Conservation (phyloP, 2,329 filamentous ascomycete genomes). For the Apiospora saccharicola region DNA sequence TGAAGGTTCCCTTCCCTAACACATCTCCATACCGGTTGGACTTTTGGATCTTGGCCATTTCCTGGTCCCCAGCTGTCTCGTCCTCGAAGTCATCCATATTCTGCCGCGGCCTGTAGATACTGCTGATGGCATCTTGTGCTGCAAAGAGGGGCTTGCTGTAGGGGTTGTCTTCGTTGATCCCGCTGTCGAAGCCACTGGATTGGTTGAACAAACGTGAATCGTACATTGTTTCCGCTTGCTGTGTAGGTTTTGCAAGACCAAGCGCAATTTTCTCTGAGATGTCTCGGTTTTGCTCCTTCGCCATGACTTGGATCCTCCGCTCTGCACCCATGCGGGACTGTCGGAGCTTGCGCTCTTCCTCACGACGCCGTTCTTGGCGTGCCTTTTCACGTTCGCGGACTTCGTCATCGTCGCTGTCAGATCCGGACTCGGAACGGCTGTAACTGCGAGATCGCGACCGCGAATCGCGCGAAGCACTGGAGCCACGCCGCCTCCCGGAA, state of each 20-base stretch:
- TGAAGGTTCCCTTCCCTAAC: constrained; percentile 89
- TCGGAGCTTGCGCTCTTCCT: constrained; percentile 87
- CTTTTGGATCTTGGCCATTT: constrained; percentile 89
- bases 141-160: constrained; percentile 98
- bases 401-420: constrained; percentile 71
- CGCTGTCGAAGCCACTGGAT: constrained; percentile 85
- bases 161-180: constrained; percentile 96
- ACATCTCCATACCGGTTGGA: constrained; percentile 84
- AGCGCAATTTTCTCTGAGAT: constrained; percentile 97
- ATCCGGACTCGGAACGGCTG: constrained; percentile 59
- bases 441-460: constrained; percentile 58
- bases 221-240: constrained; percentile 93
- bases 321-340: constrained; percentile 97
- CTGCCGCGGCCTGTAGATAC: constrained; percentile 86
- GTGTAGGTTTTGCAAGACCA: constrained; percentile 92
- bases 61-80: constrained; percentile 79
- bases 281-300: constrained; percentile 93
- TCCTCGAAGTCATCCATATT: constrained; percentile 79
- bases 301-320: constrained; percentile 89
- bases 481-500: constrained; percentile 54
- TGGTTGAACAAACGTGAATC: constrained; percentile 96
- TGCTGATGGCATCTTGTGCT: constrained; percentile 91
- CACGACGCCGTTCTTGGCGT: constrained; percentile 78
- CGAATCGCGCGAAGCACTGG: constrained; percentile 50
- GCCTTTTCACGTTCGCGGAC: constrained; percentile 78